Conservation (phyloP, 768 basidiomycete species). For the Suillus ampliporus region DNA sequence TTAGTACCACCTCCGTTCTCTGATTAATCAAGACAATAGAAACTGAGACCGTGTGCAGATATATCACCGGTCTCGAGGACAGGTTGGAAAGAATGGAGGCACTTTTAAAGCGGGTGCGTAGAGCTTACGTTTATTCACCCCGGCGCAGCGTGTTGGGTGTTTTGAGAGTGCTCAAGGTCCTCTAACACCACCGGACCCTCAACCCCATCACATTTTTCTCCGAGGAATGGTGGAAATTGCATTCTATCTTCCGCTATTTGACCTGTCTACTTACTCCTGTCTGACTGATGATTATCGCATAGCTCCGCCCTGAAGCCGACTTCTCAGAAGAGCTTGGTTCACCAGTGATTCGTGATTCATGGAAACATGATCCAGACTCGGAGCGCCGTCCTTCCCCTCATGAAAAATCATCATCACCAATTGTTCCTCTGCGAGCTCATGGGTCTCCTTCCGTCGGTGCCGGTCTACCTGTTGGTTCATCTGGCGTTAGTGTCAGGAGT, state of each 20-base stretch:
- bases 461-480: slow-evolving; percentile 13
- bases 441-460: slow-evolving; percentile 18
- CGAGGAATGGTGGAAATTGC: neutral
- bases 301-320: slow-evolving; percentile 69
- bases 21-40: slow-evolving; percentile 6
- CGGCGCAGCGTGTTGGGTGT: neutral
- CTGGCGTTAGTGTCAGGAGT: slow-evolving; percentile 13
- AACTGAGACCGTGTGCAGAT: slow-evolving; percentile 39
- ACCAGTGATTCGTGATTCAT: slow-evolving; percentile 65
- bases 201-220: slow-evolving; percentile 2
- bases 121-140: neutral
- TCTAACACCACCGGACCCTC: neutral
- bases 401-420: slow-evolving; percentile 30
- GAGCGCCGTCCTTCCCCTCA: slow-evolving; percentile 17
- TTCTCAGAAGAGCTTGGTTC: slow-evolving; percentile 69
- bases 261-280: neutral
- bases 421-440: slow-evolving; percentile 21
- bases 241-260: neutral
- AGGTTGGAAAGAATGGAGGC: slow-evolving; percentile 60
- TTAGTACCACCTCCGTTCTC: slow-evolving; percentile 40
- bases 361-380: slow-evolving; percentile 48
- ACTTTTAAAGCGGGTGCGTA: slow-evolving; percentile 55
- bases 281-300: slow-evolving; percentile 11
- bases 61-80: slow-evolving; percentile 64
- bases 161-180: neutral